A percentile compares a stretch with the other conserved stretches of the same genome.
Conservation (phyloP, 2,329 filamentous ascomycete genomes). For the Aspergillus alliaceus region DNA sequence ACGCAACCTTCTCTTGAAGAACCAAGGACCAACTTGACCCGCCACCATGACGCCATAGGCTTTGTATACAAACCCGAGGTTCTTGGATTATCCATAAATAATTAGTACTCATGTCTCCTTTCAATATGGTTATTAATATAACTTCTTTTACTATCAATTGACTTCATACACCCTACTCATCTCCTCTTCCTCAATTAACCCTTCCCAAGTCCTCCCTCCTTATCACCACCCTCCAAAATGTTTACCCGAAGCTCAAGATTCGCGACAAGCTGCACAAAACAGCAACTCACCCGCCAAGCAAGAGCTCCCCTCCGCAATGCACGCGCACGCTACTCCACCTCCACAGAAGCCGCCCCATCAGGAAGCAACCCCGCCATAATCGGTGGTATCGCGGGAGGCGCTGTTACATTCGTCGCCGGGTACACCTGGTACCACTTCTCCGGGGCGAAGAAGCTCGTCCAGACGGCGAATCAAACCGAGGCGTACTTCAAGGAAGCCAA, state of each 20-base stretch:
- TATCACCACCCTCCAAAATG: background rate
- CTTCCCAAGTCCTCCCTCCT: too few species aligned
- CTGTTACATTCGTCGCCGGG: conserved; percentile 47
- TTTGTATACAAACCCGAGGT: too few species aligned
- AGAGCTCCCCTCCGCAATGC: conserved; percentile 10
- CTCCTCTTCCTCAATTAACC: too few species aligned
- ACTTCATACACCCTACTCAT: background rate
- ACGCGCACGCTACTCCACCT: conserved; percentile 30
- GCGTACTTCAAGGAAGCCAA: conserved; percentile 61
- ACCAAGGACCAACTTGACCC: too few species aligned
- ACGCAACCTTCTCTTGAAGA: too few species aligned
- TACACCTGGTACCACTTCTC: conserved; percentile 58
- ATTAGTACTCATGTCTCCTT: too few species aligned
- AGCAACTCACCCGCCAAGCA: conserved; percentile 7
- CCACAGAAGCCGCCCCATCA: conserved; percentile 18
- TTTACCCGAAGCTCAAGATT: conserved; percentile 6
- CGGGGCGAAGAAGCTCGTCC: conserved; percentile 50
- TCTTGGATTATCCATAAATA: too few species aligned
- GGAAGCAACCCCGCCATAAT: conserved; percentile 36
- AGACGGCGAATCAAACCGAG: conserved; percentile 57
- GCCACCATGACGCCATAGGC: background rate
- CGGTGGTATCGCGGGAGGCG: conserved; percentile 53
- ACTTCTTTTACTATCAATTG: background rate
- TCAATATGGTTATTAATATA: too few species aligned
- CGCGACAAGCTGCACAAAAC: conserved; percentile 4